phyloP scores from a whole-genome alignment of 768 basidiomycete species.

The Trametes gibbosa region DNA sequence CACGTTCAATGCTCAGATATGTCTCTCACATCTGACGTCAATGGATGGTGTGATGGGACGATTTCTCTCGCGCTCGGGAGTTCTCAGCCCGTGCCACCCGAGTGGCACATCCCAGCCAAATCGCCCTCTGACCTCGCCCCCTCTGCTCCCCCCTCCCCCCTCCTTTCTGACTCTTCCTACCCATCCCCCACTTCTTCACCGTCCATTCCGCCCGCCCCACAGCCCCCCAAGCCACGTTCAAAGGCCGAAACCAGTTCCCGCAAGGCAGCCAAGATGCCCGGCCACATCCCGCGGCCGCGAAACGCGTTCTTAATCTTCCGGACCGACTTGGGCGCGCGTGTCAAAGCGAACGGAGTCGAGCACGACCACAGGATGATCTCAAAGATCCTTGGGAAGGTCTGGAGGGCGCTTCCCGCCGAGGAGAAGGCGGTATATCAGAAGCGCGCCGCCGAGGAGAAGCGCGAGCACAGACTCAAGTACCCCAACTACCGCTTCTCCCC shows the following conservation, averaged over 20 bases:
- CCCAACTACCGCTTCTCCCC: slow-evolving; percentile 67
- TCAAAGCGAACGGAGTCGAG: slow-evolving; percentile 32
- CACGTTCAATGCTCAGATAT: neutral
- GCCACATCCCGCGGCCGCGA: slow-evolving; percentile 60
- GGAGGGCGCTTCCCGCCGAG: slow-evolving; percentile 53
- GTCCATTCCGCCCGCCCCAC: neutral
- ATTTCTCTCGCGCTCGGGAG: neutral
- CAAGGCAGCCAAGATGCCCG: slow-evolving; percentile 38
- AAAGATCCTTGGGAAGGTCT: slow-evolving; percentile 70
- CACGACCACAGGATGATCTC: slow-evolving; percentile 53
- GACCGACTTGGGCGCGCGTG: slow-evolving; percentile 51
- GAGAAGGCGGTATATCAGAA: slow-evolving; percentile 48
- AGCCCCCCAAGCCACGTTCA: neutral
- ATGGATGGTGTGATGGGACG: neutral
- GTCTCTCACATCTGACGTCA: neutral
- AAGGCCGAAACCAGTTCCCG: slow-evolving; percentile 3
- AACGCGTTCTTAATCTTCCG: slow-evolving; percentile 75
- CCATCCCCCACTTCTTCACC: neutral
- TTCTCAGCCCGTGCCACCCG: slow-evolving; percentile 4
- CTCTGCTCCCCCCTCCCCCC: neutral
- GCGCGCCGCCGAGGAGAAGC: slow-evolving; percentile 56
- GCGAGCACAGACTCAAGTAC: slow-evolving; percentile 49
- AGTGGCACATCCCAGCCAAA: slow-evolving; percentile 12
- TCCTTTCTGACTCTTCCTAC: neutral
- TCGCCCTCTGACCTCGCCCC: neutral